phyloP scores from a whole-genome alignment of 306 rosid genomes.

The Chamaecrista fasciculata region DNA sequence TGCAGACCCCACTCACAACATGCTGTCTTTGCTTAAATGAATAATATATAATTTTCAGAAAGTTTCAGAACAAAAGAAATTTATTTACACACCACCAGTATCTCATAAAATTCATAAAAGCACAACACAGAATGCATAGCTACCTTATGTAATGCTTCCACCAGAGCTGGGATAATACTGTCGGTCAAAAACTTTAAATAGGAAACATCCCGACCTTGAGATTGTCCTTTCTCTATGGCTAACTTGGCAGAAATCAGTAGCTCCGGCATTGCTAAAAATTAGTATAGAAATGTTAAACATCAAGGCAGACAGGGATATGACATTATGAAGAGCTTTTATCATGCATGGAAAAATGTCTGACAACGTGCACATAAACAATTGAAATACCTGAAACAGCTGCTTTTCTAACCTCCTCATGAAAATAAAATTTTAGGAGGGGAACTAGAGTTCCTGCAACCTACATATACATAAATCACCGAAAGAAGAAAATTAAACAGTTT shows the following conservation, averaged over 20 bases:
- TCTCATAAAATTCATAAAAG: too few relatives aligned
- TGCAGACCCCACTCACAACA: not conserved
- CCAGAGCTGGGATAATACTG: constrained; percentile 85
- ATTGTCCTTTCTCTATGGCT: constrained; percentile 91
- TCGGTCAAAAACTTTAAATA: constrained; percentile 88
- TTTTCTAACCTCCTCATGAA: constrained; percentile 97
- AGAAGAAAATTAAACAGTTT: too few relatives aligned
- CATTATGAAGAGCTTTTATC: not conserved
- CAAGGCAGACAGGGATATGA: constrained; percentile 7
- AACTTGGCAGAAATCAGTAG: constrained; percentile 87
- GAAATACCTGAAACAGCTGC: constrained; percentile 96
- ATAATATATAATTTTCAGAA: not conserved
- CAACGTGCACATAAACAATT: not conserved
- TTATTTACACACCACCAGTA: too few relatives aligned
- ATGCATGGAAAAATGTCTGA: not conserved
- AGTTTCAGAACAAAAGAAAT: not conserved
- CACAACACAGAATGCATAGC: too few relatives aligned
- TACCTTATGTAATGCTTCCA: constrained; percentile 97
- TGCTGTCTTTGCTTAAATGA: not conserved
- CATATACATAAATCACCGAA: too few relatives aligned
- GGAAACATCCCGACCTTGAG: constrained; percentile 83
- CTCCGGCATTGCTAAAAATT: constrained; percentile 88
- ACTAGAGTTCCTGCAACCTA: constrained; percentile 95
- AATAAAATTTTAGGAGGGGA: constrained; percentile 95
- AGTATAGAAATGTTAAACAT: constrained; percentile 23